Base-by-base conservation (phyloP, 352 stramenopile genomes). In the Phytophthora multivora region DNA sequence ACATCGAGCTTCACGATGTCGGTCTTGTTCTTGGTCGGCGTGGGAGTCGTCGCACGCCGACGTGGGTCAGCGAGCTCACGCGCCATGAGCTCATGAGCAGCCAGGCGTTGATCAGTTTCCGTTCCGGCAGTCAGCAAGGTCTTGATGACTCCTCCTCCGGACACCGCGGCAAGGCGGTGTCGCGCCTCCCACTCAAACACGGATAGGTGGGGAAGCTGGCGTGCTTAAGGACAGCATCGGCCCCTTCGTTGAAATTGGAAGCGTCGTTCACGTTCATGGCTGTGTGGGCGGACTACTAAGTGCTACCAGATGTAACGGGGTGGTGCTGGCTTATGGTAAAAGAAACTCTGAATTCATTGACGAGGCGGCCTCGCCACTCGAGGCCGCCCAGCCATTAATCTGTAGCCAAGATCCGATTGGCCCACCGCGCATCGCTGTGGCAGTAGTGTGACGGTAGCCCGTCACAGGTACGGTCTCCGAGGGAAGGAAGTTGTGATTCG, bases 1-100 rank as follows among this genome's bases (percentile, higher is more conserved):
- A 75, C 54, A 47, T 75, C 55, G 55, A 75, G 60, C 30, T 71
- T 71, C 3, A 64, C 59, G 30, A 64, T 55, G 55, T 66, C 35
- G 19, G 28, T 63, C 46, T 63, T 64, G 46, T 57, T 58, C 51
- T 50, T 59, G 26, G 28, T 25, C 4, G 12, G 28, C 49, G 58
- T 51, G 30, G 58, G 58, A 63, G 42, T 56, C 55, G 36, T 23
- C 36, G 11, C 49, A 15, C 40, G 41, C 49, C 5, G 57, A 65
- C 57, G 48, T 0, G 52, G 31, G 31, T 38, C 31, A 15, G 39
- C 51, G 56, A 65, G 49, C 40, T 51, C 47, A 1, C 51, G 56
- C 19, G 31, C 31, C 31, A n/a, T n/a, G n/a, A n/a, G n/a, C n/a
- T n/a, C n/a, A n/a, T n/a, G n/a, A 15, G 47, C 26, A 13, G 38